Conservation (phyloP, 2,329 filamentous ascomycete genomes). For the Hymenoscyphus occultus region DNA sequence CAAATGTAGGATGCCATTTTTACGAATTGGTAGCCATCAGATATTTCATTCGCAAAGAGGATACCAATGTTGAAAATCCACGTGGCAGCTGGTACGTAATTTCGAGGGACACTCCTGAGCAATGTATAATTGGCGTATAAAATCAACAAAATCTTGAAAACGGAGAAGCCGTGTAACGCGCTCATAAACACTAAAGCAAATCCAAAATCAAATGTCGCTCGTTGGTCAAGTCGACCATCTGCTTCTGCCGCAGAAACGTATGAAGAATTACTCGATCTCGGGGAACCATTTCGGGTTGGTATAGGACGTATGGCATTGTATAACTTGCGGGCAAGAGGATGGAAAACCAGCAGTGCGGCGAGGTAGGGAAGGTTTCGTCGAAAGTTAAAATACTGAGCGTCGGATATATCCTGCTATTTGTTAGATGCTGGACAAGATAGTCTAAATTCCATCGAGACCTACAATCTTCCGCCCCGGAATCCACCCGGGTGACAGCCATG, state of each 20-base stretch:
- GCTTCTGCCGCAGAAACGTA: conserved; percentile 44
- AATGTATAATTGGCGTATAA: conserved; percentile 79
- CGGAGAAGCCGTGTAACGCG: conserved; percentile 80
- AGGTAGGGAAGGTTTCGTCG: conserved; percentile 84
- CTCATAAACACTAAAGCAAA: conserved; percentile 79
- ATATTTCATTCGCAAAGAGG: conserved; percentile 87
- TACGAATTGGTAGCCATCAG: conserved; percentile 70
- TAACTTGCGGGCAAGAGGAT: conserved; percentile 71
- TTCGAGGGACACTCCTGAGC: conserved; percentile 66
- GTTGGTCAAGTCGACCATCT: conserved; percentile 60
- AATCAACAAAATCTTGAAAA: conserved; percentile 77
- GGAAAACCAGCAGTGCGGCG: conserved; percentile 66
- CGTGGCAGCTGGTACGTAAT: conserved; percentile 69
- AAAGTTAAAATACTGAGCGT: conserved; percentile 83
- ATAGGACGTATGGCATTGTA: conserved; percentile 55
- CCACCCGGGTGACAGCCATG: conserved; percentile 77
- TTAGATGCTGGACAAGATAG: conserved; percentile 15
- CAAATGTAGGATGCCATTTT: conserved; percentile 56
- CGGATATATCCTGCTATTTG: conserved; percentile 71
- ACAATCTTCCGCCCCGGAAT: conserved; percentile 88
- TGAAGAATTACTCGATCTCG: conserved; percentile 35
- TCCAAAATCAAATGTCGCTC: conserved; percentile 75
- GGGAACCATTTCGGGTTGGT: conserved; percentile 23
- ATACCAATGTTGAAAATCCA: conserved; percentile 88
- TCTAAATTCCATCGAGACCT: conserved; percentile 34